Conservation (phyloP, 1,284 basidiomycete species). For the Irpex lacteus region DNA sequence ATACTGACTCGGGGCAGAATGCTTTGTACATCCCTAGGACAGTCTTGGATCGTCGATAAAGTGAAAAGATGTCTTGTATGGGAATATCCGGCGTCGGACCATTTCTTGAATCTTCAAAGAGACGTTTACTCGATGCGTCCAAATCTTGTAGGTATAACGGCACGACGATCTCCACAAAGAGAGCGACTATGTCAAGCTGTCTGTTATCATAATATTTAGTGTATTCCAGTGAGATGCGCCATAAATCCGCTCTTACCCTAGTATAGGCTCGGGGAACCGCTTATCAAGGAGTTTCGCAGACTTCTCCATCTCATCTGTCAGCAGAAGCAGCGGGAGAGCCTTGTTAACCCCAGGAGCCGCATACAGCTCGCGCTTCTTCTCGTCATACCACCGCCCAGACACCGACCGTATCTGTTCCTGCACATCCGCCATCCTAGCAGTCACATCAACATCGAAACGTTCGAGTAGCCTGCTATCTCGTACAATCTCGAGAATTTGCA, state of each 20-base stretch:
- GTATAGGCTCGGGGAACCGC: constrained; percentile 78
- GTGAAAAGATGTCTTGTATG: constrained; percentile 85
- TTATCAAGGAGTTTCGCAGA: constrained; percentile 80
- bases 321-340: constrained; percentile 74
- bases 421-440: constrained; percentile 65
- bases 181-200: constrained; percentile 75
- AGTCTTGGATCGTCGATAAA: constrained; percentile 77
- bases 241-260: constrained; percentile 54
- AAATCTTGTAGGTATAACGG: constrained; percentile 80
- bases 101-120: constrained; percentile 78
- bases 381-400: constrained; percentile 67
- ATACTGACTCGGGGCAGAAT: constrained; percentile 73
- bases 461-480: constrained; percentile 66
- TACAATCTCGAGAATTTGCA: constrained; percentile 71
- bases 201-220: constrained; percentile 35
- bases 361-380: constrained; percentile 68
- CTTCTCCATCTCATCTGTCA: constrained; percentile 91
- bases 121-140: constrained; percentile 63
- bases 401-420: constrained; percentile 68
- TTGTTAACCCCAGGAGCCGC: constrained; percentile 66
- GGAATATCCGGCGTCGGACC: constrained; percentile 76
- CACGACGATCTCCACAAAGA: constrained; percentile 72
- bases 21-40: constrained; percentile 78
- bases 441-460: constrained; percentile 64
- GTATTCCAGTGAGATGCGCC: neutral